Conservation (phyloP, 768 basidiomycete genomes). For the Mycena albidolilacea region DNA sequence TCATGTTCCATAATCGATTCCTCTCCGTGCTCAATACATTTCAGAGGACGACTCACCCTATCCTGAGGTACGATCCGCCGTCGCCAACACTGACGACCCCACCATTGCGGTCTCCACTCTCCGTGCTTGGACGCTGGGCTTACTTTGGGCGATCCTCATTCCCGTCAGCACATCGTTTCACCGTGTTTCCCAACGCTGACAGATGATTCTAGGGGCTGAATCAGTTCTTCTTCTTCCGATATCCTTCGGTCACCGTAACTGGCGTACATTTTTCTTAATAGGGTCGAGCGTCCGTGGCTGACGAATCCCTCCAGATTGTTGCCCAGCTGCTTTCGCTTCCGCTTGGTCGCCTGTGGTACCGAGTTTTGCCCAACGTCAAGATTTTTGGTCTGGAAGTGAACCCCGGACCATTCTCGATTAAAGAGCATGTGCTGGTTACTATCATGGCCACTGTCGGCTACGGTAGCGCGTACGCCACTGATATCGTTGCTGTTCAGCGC, state of each 20-base stretch:
- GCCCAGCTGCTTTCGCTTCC: neutral
- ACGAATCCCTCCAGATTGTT: neutral
- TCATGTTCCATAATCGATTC: too few relatives aligned
- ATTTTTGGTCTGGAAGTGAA: neutral
- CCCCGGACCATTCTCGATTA: neutral
- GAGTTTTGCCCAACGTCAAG: neutral
- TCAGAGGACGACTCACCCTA: too few relatives aligned
- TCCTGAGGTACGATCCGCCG: too few relatives aligned
- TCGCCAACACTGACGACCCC: conserved; percentile 42
- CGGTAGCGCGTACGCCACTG: conserved; percentile 42
- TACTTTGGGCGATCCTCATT: conserved; percentile 71
- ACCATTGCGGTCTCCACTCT: conserved; percentile 73
- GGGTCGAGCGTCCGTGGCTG: too few relatives aligned
- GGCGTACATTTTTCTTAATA: too few relatives aligned
- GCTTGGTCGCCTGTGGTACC: neutral
- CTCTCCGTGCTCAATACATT: too few relatives aligned
- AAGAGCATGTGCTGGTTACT: neutral
- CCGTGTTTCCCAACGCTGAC: too few relatives aligned
- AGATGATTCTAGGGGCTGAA: too few relatives aligned
- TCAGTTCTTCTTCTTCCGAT: too few relatives aligned
- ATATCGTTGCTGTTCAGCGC: conserved; percentile 66
- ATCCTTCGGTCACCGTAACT: too few relatives aligned
- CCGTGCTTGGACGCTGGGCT: conserved; percentile 81
- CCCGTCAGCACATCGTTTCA: conserved; percentile 23
- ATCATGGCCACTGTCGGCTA: neutral